Conservation (phyloP, 139 green algal species). For the Tetratostichococcus sp. region DNA sequence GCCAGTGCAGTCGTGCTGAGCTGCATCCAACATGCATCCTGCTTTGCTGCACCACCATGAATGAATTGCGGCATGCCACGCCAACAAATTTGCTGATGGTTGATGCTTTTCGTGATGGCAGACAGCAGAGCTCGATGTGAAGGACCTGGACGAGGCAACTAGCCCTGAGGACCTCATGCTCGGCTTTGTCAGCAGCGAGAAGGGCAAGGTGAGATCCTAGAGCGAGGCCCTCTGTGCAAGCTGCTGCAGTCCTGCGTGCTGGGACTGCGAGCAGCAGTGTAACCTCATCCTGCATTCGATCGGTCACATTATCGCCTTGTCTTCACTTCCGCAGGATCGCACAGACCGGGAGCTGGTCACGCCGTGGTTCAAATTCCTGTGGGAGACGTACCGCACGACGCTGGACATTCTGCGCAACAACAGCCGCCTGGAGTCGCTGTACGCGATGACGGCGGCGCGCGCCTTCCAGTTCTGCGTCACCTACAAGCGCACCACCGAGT, state of each 20-base stretch:
- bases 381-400: conserved; percentile 94
- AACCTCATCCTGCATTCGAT: no score
- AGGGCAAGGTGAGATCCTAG: conserved; percentile 78
- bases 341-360: conserved; percentile 95
- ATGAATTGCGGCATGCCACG: no score
- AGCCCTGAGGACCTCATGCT: conserved; percentile 98
- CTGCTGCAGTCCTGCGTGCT: background rate
- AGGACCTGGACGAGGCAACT: conserved; percentile 93
- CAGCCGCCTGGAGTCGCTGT: conserved; percentile 90
- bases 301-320: no score
- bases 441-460: conserved; percentile 79
- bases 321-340: no score
- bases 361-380: conserved; percentile 99
- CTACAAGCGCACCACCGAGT: conserved; percentile 97
- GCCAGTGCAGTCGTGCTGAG: no score
- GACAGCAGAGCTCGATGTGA: conserved; percentile 67
- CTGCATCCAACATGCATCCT: no score
- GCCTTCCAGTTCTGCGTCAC: conserved; percentile 91
- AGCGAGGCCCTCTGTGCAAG: background rate
- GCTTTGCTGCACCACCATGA: no score
- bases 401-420: conserved; percentile 99
- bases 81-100: no score
- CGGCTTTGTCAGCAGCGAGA: conserved; percentile 90
- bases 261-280: background rate
- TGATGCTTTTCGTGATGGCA: no score